Conservation (phyloP, 208 protist genomes). For the Borovskyia barvae region DNA sequence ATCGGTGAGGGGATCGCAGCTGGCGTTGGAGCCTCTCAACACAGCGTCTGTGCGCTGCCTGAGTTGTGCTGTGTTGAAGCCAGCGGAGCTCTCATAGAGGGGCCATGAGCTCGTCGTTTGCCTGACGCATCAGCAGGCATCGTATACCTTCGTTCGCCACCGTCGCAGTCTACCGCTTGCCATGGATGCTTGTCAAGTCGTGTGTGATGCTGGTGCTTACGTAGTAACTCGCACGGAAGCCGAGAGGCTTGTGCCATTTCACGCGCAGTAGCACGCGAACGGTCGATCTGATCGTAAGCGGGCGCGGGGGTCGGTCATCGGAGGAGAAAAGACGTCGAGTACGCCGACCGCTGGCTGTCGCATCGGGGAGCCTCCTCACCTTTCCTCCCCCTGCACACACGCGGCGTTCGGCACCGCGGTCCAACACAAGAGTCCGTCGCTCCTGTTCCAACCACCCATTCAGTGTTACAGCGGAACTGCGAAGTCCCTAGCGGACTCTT, state of each 20-base stretch:
- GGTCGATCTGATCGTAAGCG: no score
- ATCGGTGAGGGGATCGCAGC: constrained; percentile 46
- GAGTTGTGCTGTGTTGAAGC: constrained; percentile 57
- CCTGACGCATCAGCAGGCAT: constrained; percentile 77
- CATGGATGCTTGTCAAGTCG: constrained; percentile 8
- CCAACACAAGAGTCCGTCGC: no score
- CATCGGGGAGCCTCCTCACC: no score
- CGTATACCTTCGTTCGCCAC: constrained; percentile 48
- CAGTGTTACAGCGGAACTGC: no score
- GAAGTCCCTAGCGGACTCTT: no score
- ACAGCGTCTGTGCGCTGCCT: constrained; percentile 50
- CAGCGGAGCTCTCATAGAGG: constrained; percentile 12
- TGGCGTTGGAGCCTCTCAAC: constrained; percentile 54
- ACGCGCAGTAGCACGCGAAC: constrained; percentile 39
- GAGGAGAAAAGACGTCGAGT: no score
- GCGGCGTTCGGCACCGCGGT: no score
- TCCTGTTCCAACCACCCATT: no score
- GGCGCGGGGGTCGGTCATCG: no score
- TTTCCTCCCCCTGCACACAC: no score
- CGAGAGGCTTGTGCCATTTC: constrained; percentile 85
- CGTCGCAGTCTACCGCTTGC: constrained; percentile 7
- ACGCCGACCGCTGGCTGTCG: constrained; percentile 35
- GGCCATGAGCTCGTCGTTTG: constrained; percentile 83
- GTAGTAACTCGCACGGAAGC: constrained; percentile 37
- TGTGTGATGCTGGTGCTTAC: not conserved